These are phyloP conservation scores for Prunus fruticosa DNA, from an alignment of 306 rosid genomes.

Conservation along the genomic window DNA sequence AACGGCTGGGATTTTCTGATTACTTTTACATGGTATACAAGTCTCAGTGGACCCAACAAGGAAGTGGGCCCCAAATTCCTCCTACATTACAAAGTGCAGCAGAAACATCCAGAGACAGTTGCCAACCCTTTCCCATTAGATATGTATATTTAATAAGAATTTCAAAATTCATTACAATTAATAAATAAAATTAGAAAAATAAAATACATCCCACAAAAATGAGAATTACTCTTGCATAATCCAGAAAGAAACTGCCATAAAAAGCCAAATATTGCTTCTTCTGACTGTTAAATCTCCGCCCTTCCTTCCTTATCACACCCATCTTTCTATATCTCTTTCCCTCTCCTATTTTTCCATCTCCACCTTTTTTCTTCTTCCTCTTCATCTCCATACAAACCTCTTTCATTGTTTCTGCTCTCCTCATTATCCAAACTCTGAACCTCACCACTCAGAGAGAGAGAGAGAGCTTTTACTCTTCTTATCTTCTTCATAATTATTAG, in stretches of 20 bases:
- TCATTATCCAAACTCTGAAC: conserved; percentile 48
- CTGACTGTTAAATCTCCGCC: conserved; percentile 85
- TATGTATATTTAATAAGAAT: not conserved
- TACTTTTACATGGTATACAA: not conserved
- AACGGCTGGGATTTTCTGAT: conserved; percentile 19
- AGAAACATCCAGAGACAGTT: not conserved
- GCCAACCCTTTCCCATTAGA: conserved; percentile 14
- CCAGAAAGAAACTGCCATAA: conserved; percentile 27
- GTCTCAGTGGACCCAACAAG: not conserved
- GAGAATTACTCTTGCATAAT: not conserved
- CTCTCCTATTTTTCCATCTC: conserved; percentile 22
- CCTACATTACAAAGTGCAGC: not conserved
- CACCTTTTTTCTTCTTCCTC: not conserved
- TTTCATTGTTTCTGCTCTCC: conserved; percentile 27
- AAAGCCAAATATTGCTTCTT: conserved; percentile 37
- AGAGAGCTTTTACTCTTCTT: conserved; percentile 3
- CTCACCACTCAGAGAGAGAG: conserved; percentile 16
- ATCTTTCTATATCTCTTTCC: conserved; percentile 32
- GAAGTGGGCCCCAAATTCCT: not conserved
- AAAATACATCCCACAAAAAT: not conserved
- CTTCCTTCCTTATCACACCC: conserved; percentile 94
- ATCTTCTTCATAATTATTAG: conserved; percentile 11
- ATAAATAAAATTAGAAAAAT: not conserved
- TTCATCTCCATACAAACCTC: not conserved
- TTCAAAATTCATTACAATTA: not conserved